Base-by-base conservation (phyloP, 2,329 filamentous ascomycete species). In the Anisogramma anomala region DNA sequence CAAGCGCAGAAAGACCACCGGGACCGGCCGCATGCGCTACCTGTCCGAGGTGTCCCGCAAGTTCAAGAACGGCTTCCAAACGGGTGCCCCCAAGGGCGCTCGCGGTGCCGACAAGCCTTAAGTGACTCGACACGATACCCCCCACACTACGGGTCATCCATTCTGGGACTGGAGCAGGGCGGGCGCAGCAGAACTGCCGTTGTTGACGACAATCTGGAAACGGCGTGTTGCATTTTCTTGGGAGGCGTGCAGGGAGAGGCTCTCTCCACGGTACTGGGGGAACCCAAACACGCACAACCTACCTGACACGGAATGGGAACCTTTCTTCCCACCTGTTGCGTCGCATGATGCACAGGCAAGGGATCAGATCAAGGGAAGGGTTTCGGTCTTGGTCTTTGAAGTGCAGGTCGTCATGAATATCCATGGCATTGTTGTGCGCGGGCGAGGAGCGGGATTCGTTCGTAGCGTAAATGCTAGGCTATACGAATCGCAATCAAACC, bases 1-100 rank as follows among this genome's bases (percentile, higher is more conserved):
- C 61, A 96, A 96, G 86, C 79, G 91, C 70, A 93, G 91, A 83
- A 96, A 95, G 88, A 95, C 89, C 64, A 89, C 84, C 66, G 91
- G 91, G 61, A 89, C 86, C 63, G 91, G 91, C 68, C 85, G 91
- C 69, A 91, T 88, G 82, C 80, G 86, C 65, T 85, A 88, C 74
- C 78, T 98, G 66, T 94, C 93, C 78, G 77, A 76, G 61, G 81
- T 98, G 65, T 74, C 87, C 64, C 82, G 91, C 68, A 79, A 79
- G 72, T 94, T 94, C 81, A 86, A 82, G 77, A 98, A 98, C 74
- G 88, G 87, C 59, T 98, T 98, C 85, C 89, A 84, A 74, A 78
- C 71, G 56, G 91, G 91, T 64, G 68, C 75, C 58, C 87, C 87
- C 64, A 88, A 93, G 75, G 82, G 80, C 62, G 73, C 87, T 57